Evolutionary conservation across 257 asterid genomes (phyloP).

Genomic region (Mentha longifolia): DNA sequence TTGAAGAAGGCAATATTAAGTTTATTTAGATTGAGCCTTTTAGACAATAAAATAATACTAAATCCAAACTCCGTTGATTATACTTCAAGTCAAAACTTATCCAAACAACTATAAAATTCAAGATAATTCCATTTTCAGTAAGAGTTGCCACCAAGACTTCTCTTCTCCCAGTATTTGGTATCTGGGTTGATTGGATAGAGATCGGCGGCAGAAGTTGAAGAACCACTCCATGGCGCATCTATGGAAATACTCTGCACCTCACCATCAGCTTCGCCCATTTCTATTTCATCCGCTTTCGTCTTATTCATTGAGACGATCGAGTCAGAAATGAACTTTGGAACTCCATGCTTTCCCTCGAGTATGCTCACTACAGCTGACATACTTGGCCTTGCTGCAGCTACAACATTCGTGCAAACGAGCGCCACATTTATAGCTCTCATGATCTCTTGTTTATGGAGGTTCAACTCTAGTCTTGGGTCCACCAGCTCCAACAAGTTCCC

Average conservation of each 20-base stretch:
- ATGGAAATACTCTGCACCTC: conserved; percentile 34
- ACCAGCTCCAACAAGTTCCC: conserved; percentile 55
- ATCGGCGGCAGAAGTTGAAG: conserved; percentile 48
- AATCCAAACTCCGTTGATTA: no score
- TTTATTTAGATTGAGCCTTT: no score
- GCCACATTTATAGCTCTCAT: conserved; percentile 46
- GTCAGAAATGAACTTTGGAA: conserved; percentile 30
- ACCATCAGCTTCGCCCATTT: not conserved
- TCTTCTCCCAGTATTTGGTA: conserved; percentile 50
- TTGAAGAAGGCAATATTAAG: no score
- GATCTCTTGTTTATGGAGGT: conserved; percentile 45
- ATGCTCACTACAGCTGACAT: conserved; percentile 69
- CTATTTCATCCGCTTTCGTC: not conserved
- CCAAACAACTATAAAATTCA: no score
- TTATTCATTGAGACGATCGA: not conserved
- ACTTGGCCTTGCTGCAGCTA: conserved; percentile 53
- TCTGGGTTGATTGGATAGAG: conserved; percentile 48
- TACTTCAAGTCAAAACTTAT: no score
- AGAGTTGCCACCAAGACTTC: conserved; percentile 9
- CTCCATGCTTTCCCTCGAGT: conserved; percentile 48
- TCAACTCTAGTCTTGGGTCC: conserved; percentile 52
- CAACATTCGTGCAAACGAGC: conserved; percentile 52
- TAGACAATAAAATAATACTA: no score
- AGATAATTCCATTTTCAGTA: no score
- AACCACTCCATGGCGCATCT: conserved; percentile 52